Base-by-base conservation (phyloP, 345 rosid genomes). In the Durio zibethinus region DNA sequence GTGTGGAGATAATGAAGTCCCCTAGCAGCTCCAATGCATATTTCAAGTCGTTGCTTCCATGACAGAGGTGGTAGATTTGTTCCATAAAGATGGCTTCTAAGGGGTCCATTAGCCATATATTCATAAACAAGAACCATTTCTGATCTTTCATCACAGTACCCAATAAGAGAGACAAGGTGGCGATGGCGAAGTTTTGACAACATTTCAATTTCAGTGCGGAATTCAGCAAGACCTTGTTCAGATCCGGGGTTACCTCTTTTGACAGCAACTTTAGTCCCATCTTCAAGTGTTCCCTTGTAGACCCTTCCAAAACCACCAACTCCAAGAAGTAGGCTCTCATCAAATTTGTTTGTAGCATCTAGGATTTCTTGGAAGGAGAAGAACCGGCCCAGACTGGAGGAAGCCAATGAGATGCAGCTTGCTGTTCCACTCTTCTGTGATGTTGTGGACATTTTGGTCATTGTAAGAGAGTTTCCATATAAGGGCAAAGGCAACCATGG, bases 161-260 rank as follows among this genome's bases (percentile, higher is more conserved):
- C 99, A 59, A 97, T 92, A n/a, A 97, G 93, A 65, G 99, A 97
- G 72, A 97, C 99, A 25, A 97, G 93, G 78, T 97, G 99, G 70
- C 98, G 89, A 74, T 97, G 99, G 42, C 99, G 90, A 53, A 97
- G 97, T 83, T 97, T 97, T 0, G 99, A 97, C 21, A 97, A 60
- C 99, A 97, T 97, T 77, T 94, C 98, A 2, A 97, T 97, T 87
- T 97, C 99, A 0, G 99, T 97, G 76, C 97, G 86, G 82, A 96
- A 97, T 86, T 97, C 99, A 36, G 98, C 97, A 77, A 94, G 90
- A 66, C 99, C 99, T 86, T 97, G 99, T 65, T 97, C 99, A 0
- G 99, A 97, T 83, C 97, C 85, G n/a, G 99, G 97, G 78, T 97
- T 97, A 23, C 99, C 99, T 90, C 99, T 83, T 83, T 97, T 97